Conservation (phyloP, 2,329 filamentous ascomycete genomes). For the Fusarium robinianum region DNA sequence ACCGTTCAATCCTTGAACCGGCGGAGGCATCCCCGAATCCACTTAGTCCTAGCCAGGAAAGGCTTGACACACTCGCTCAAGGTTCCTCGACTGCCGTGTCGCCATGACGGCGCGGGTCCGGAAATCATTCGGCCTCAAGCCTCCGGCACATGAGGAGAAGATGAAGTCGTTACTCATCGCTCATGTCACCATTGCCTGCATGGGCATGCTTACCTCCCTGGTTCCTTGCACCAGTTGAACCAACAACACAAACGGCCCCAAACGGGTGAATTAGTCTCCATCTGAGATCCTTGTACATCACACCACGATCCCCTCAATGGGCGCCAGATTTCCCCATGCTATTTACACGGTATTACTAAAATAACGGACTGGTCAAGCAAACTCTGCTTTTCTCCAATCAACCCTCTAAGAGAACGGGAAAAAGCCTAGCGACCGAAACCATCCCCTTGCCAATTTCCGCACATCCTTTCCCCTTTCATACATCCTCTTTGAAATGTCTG, state of each 20-base stretch:
- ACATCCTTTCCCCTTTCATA: constrained; percentile 16
- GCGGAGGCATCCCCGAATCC: too few species aligned
- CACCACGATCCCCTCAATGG: constrained; percentile 2
- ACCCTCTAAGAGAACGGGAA: too few species aligned
- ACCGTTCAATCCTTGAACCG: not conserved
- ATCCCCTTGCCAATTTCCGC: not conserved
- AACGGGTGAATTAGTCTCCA: not conserved
- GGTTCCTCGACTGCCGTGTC: constrained; percentile 17
- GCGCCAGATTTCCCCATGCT: not conserved
- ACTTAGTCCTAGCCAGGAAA: too few species aligned
- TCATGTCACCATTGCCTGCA: constrained; percentile 5
- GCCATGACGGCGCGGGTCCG: constrained; percentile 18
- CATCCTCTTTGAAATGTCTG: not conserved
- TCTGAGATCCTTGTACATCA: constrained; percentile 12
- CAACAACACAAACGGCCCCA: not conserved
- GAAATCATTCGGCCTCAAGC: constrained; percentile 19
- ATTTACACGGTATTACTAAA: not conserved
- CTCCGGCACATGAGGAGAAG: constrained; percentile 10
- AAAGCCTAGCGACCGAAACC: too few species aligned
- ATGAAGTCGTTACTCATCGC: too few species aligned
- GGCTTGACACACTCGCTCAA: too few species aligned
- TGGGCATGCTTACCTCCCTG: not conserved
- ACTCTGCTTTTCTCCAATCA: not conserved
- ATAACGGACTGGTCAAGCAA: constrained; percentile 1
- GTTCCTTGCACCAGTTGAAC: constrained; percentile 1